A percentile compares a stretch with the other conserved stretches of the same genome.
Conservation (phyloP, 345 rosid genomes). For the Melaleuca alternifolia region DNA sequence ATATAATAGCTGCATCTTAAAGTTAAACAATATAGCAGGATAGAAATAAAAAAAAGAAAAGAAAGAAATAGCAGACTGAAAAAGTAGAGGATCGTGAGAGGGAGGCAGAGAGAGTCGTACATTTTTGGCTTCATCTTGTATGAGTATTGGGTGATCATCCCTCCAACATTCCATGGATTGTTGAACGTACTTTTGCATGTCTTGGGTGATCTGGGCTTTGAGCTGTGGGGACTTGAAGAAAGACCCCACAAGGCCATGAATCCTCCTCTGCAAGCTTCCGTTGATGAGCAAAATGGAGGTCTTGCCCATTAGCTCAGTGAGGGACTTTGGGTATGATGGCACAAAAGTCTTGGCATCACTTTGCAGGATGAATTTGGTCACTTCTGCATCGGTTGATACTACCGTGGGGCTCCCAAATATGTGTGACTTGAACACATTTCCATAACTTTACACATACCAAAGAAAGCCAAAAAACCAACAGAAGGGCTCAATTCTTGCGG, state of each 20-base stretch:
- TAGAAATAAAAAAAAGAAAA: too few species aligned
- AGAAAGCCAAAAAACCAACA: background rate
- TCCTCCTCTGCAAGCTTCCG: slow-evolving; percentile 81
- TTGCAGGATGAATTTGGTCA: slow-evolving; percentile 71
- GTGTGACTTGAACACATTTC: slow-evolving; percentile 96
- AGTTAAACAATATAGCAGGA: background rate
- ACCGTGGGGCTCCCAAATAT: slow-evolving; percentile 80
- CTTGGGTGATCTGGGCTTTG: slow-evolving; percentile 74
- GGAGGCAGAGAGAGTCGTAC: slow-evolving; percentile 10
- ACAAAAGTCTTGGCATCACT: slow-evolving; percentile 77
- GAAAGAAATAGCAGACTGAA: background rate
- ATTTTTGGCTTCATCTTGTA: slow-evolving; percentile 83
- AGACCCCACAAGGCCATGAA: slow-evolving; percentile 81
- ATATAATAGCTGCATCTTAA: background rate
- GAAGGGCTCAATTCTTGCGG: background rate
- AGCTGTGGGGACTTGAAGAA: slow-evolving; percentile 80
- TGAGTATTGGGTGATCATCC: slow-evolving; percentile 42
- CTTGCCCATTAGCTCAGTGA: slow-evolving; percentile 92
- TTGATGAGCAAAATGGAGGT: slow-evolving; percentile 78
- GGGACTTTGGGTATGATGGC: slow-evolving; percentile 88
- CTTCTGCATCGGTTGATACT: slow-evolving; percentile 89
- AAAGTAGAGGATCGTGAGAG: background rate
- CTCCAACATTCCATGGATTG: slow-evolving; percentile 74
- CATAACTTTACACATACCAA: slow-evolving; percentile 33
- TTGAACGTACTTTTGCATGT: slow-evolving; percentile 61